phyloP scores from a whole-genome alignment of 129 eudicot species.

The Kitagawia praeruptora region DNA sequence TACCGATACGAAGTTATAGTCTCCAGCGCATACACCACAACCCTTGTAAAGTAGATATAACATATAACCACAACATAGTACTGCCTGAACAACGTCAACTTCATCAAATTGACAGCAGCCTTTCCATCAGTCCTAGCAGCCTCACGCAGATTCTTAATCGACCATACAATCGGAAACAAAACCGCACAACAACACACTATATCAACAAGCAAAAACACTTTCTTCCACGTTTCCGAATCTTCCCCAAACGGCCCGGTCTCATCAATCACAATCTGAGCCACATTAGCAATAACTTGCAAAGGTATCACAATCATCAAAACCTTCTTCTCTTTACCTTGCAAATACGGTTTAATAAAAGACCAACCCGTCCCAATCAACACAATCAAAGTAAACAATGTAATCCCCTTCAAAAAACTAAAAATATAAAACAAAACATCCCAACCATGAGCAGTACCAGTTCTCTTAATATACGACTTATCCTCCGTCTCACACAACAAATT shows the following conservation, averaged over 20 bases:
- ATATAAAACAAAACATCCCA: slow-evolving; percentile 56
- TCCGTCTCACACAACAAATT: slow-evolving; percentile 44
- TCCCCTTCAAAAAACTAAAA: slow-evolving; percentile 46
- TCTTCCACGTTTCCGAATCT: slow-evolving; percentile 39
- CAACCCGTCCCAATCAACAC: slow-evolving; percentile 56
- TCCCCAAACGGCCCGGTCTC: slow-evolving; percentile 47
- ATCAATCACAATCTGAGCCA: slow-evolving; percentile 53
- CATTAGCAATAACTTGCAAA: slow-evolving; percentile 44
- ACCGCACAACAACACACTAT: slow-evolving; percentile 54
- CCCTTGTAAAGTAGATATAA: slow-evolving; percentile 45
- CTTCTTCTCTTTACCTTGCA: slow-evolving; percentile 48
- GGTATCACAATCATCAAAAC: slow-evolving; percentile 48
- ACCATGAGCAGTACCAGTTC: slow-evolving; percentile 41
- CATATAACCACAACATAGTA: slow-evolving; percentile 47
- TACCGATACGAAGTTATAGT: slow-evolving; percentile 41
- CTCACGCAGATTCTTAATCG: slow-evolving; percentile 43
- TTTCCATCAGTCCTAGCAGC: slow-evolving; percentile 51
- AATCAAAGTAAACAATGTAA: slow-evolving; percentile 41
- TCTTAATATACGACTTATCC: slow-evolving; percentile 42
- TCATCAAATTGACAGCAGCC: slow-evolving; percentile 56
- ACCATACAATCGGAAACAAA: slow-evolving; percentile 49
- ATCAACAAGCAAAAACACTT: slow-evolving; percentile 44
- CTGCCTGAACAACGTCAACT: slow-evolving; percentile 52
- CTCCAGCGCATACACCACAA: slow-evolving; percentile 41
- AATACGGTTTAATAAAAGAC: slow-evolving; percentile 44